These are phyloP conservation scores for Ephemerocybe angulata DNA, from an alignment of 768 basidiomycete species.

Conservation along the genomic window DNA sequence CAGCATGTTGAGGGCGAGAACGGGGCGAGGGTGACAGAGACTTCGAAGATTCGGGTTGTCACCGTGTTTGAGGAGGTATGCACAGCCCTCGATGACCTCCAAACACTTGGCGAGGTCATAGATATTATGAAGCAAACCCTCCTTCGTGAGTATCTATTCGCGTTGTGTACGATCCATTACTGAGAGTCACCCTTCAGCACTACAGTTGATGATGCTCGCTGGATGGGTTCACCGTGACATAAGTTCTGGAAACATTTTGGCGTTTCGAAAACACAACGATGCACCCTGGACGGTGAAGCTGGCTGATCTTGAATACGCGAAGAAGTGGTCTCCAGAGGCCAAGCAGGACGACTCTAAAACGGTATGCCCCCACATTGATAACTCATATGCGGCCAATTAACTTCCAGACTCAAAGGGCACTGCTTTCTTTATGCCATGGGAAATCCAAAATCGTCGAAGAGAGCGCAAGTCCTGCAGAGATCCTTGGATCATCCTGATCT, in stretches of 20 bases:
- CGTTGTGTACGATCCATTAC: not conserved
- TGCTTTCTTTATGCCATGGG: not conserved
- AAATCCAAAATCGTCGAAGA: not conserved
- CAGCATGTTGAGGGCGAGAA: not conserved
- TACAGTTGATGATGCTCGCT: constrained; percentile 11
- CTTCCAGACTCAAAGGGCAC: not conserved
- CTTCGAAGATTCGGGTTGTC: not conserved
- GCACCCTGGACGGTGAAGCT: constrained; percentile 3
- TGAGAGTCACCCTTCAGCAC: not conserved
- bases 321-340: not conserved
- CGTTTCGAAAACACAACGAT: not conserved
- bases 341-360: not conserved
- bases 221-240: too few relatives aligned
- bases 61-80: not conserved
- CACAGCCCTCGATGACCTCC: not conserved
- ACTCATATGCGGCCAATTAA: not conserved
- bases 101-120: not conserved
- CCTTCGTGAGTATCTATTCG: not conserved
- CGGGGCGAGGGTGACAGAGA: too few relatives aligned
- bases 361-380: not conserved
- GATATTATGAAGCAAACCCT: too few relatives aligned
- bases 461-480: too few relatives aligned
- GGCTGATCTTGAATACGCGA: not conserved
- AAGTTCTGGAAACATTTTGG: constrained; percentile 12
- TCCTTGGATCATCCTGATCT: too few relatives aligned